A percentile compares a stretch with the other conserved stretches of the same genome.
Conservation (phyloP, 2,329 filamentous ascomycete genomes). For the Botrytis porri region DNA sequence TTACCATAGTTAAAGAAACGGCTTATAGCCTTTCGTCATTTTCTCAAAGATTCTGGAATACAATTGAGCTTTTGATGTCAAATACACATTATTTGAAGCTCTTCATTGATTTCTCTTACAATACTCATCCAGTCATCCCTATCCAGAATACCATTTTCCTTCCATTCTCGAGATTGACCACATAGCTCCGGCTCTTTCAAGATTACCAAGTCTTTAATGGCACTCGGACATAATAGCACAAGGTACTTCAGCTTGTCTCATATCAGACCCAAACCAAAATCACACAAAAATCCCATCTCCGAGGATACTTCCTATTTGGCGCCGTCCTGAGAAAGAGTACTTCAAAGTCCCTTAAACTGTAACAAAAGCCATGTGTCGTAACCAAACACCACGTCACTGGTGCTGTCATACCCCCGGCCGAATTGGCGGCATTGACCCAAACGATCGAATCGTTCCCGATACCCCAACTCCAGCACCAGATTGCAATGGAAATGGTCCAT, state of each 20-base stretch:
- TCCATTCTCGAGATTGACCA: neutral
- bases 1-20: neutral
- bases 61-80: neutral
- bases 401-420: neutral
- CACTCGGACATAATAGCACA: neutral
- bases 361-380: neutral
- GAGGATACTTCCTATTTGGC: neutral
- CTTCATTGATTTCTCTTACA: neutral
- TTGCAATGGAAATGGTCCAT: neutral
- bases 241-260: neutral
- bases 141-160: neutral
- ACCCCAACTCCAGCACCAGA: neutral
- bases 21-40: neutral
- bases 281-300: neutral
- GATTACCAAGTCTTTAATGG: rapidly evolving
- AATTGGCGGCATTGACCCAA: neutral
- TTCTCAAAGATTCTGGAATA: neutral
- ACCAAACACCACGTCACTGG: neutral
- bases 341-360: neutral
- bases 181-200: neutral
- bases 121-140: rapidly evolving
- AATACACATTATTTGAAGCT: neutral
- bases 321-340: too few species aligned
- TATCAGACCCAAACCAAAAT: neutral
- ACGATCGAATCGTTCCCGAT: neutral